phyloP scores from a whole-genome alignment of 495 filamentous ascomycete genomes.

The Talaromyces liani region DNA sequence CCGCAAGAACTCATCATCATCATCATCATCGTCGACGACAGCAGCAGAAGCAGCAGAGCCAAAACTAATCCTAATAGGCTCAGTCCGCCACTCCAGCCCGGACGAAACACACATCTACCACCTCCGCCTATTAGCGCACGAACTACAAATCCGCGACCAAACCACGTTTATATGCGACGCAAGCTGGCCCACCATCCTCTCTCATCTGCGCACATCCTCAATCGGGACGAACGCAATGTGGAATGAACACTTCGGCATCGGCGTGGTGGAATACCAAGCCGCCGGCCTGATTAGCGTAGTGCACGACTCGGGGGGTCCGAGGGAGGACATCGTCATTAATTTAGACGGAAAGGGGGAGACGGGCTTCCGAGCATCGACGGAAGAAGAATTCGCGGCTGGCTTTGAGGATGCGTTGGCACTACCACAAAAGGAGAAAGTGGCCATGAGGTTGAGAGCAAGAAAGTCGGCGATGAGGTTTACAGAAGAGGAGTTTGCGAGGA shows the following conservation, averaged over 20 bases:
- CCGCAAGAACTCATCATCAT: slow-evolving; percentile 32
- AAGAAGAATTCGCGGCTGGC: slow-evolving; percentile 65
- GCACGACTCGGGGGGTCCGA: slow-evolving; percentile 85
- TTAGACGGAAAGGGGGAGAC: slow-evolving; percentile 63
- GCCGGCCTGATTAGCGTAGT: slow-evolving; percentile 88
- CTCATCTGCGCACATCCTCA: slow-evolving; percentile 63
- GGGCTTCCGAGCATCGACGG: slow-evolving; percentile 76
- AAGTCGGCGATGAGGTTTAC: slow-evolving; percentile 74
- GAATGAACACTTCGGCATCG: slow-evolving; percentile 99
- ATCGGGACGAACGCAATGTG: slow-evolving; percentile 97
- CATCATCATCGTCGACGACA: slow-evolving; percentile 14
- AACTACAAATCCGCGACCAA: slow-evolving; percentile 72
- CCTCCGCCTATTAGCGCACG: slow-evolving; percentile 79
- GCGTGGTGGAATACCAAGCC: slow-evolving; percentile 96
- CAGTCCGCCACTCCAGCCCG: slow-evolving; percentile 67
- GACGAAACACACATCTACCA: slow-evolving; percentile 89
- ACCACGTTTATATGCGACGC: slow-evolving; percentile 87
- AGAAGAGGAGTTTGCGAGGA: slow-evolving; percentile 71
- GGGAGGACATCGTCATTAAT: slow-evolving; percentile 81
- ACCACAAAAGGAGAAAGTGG: slow-evolving; percentile 54
- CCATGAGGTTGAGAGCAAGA: slow-evolving; percentile 66
- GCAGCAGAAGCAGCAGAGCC: slow-evolving; percentile 15
- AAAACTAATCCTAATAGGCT: slow-evolving; percentile 76
- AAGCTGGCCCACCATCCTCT: slow-evolving; percentile 74
- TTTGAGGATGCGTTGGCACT: slow-evolving; percentile 72